phyloP scores from a whole-genome alignment of 73 alveolate species.

The Symbiodinium natans region DNA sequence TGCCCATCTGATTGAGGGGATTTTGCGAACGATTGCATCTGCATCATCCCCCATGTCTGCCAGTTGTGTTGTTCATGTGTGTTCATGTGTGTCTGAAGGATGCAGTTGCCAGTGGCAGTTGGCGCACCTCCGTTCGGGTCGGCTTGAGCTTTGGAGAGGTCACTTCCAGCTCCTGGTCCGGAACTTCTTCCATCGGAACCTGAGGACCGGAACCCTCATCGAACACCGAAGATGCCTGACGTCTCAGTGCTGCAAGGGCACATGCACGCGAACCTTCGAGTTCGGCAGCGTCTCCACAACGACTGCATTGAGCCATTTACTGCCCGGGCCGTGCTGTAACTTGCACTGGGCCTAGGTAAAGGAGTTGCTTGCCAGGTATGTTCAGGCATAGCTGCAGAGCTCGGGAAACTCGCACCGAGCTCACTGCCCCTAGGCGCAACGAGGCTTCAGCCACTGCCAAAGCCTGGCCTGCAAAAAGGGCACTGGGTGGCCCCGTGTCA shows the following conservation, averaged over 20 bases:
- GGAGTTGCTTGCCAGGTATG: background rate
- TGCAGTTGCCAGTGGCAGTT: no score
- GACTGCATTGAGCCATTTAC: slow-evolving; percentile 71
- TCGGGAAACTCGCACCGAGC: background rate
- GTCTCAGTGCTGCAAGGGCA: background rate
- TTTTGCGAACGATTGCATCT: no score
- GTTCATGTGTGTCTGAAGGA: no score
- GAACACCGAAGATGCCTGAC: background rate
- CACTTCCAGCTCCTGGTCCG: slow-evolving; percentile 86
- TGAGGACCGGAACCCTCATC: background rate
- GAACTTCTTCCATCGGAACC: slow-evolving; percentile 89
- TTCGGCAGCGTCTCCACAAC: slow-evolving; percentile 56
- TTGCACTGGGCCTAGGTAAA: slow-evolving; percentile 79
- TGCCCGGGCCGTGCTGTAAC: slow-evolving; percentile 86
- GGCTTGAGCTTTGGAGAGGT: slow-evolving; percentile 85
- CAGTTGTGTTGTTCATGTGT: no score
- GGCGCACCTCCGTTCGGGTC: slow-evolving; percentile 55
- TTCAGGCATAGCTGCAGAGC: background rate
- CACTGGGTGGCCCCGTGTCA: no score
- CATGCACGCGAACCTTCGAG: slow-evolving; percentile 82
- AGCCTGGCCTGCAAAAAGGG: background rate
- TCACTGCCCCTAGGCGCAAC: slow-evolving; percentile 53
- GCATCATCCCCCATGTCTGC: no score
- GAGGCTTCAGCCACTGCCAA: slow-evolving; percentile 78
- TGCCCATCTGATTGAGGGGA: no score